Conservation (phyloP, 2,329 filamentous ascomycete species). For the Karstenula rhodostoma region DNA sequence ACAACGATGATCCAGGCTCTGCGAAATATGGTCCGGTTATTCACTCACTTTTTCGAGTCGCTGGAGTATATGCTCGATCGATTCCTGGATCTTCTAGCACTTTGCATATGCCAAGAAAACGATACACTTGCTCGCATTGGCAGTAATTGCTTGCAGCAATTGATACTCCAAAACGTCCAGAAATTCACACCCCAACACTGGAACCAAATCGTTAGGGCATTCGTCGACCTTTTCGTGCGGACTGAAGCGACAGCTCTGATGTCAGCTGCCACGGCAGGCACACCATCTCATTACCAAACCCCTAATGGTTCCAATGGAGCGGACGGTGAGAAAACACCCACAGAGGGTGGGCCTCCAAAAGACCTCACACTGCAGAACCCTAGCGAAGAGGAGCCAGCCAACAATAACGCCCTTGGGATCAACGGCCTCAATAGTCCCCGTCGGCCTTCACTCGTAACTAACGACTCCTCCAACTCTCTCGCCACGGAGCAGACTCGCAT, state of each 20-base stretch:
- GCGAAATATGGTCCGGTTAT: slow-evolving; percentile 97
- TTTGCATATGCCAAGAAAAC: slow-evolving; percentile 99
- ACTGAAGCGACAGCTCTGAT: slow-evolving; percentile 97
- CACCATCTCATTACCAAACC: slow-evolving; percentile 42
- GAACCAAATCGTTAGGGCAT: slow-evolving; percentile 92
- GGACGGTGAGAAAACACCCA: slow-evolving; percentile 52
- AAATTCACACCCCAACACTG: slow-evolving; percentile 91
- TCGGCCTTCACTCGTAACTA: slow-evolving; percentile 42
- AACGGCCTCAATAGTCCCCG: slow-evolving; percentile 48
- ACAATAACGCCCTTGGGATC: slow-evolving; percentile 55
- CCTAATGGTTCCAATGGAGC: slow-evolving; percentile 56
- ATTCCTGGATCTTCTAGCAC: slow-evolving; percentile 91
- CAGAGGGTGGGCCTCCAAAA: slow-evolving; percentile 38
- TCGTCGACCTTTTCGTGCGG: slow-evolving; percentile 92
- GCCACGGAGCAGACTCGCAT: slow-evolving; percentile 35
- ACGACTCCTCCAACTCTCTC: slow-evolving; percentile 32
- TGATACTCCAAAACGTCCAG: slow-evolving; percentile 94
- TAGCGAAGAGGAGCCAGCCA: slow-evolving; percentile 32
- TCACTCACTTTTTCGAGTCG: slow-evolving; percentile 97
- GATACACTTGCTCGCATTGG: slow-evolving; percentile 98
- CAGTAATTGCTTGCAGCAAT: slow-evolving; percentile 95
- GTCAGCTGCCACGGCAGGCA: slow-evolving; percentile 71
- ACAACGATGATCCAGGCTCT: slow-evolving; percentile 99
- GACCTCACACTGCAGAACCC: slow-evolving; percentile 46
- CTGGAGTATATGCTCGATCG: slow-evolving; percentile 97